Conservation (phyloP, 2,329 filamentous ascomycete genomes). For the Aspergillus versicolor region DNA sequence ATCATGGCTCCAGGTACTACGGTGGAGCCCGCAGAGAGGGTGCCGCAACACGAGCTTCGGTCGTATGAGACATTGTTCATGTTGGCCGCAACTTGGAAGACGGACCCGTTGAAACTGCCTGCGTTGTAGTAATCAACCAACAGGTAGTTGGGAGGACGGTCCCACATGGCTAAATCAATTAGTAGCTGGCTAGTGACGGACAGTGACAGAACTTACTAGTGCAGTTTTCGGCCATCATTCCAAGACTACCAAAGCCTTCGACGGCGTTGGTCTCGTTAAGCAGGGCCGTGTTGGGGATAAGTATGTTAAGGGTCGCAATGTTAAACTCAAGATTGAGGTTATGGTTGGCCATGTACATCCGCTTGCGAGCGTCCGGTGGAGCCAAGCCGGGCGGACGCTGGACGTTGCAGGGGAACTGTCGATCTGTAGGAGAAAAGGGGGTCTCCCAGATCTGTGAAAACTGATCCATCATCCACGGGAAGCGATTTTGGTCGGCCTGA, state of each 20-base stretch:
- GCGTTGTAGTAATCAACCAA: constrained; percentile 85
- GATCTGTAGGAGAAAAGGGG: constrained; percentile 71
- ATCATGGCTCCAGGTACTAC: constrained; percentile 21
- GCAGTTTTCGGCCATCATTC: constrained; percentile 64
- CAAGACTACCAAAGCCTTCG: constrained; percentile 65
- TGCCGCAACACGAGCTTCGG: constrained; percentile 40
- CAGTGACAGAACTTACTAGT: constrained; percentile 35
- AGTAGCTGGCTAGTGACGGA: constrained; percentile 5
- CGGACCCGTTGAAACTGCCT: constrained; percentile 66
- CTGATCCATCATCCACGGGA: constrained; percentile 83
- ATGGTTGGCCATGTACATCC: constrained; percentile 84
- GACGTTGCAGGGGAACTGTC: constrained; percentile 72
- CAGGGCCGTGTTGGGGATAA: constrained; percentile 70
- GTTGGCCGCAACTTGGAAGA: constrained; percentile 70
- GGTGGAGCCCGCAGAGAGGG: constrained; percentile 25
- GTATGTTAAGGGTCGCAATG: constrained; percentile 61
- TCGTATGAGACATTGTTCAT: constrained; percentile 73
- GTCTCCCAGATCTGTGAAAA: constrained; percentile 91
- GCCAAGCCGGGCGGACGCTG: constrained; percentile 72
- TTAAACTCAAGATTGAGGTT: constrained; percentile 80
- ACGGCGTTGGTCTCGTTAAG: constrained; percentile 72
- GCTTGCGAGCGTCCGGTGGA: constrained; percentile 53
- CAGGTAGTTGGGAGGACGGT: constrained; percentile 70
- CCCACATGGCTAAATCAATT: constrained; percentile 53
- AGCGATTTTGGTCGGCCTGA: constrained; percentile 71